Base-by-base conservation (phyloP, 2,329 filamentous ascomycete species). In the Pleurostoma richardsiae region DNA sequence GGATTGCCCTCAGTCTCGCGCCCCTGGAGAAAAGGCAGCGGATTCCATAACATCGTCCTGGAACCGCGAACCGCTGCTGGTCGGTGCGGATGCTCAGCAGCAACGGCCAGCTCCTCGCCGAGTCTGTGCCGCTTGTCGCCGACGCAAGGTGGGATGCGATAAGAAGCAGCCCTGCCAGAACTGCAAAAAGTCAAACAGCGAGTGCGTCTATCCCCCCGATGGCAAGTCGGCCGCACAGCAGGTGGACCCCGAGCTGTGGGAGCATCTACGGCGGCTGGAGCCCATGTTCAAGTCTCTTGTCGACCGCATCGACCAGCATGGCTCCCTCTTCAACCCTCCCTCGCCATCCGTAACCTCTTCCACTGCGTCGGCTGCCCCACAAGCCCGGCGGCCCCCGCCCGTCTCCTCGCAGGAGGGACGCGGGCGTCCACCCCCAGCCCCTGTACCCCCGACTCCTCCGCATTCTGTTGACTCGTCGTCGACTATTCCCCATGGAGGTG, bases 131-230 rank as follows among this genome's bases (percentile, higher is more conserved):
- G 41, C 30, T 6, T 43, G 41, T 28, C 41, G 41, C 4, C 41
- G 41, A 3, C 41, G 41, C 30, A 43, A 43, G 30, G 41, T 43
- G 5, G 41, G 41, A 2, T 43, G 41, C 30, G 41, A 43, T 19
- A 43, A 43, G 41, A 43, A 43, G 30, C 41, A 43, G 30, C 41
- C 30, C 31, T 43, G 41, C 30, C 41, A 43, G 41, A 30, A 43
- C 41, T 43, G 41, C 19, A 43, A 27, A 3, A 43, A 43, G 19
- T 43, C 41, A 2, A 33, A 33, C 41, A 43, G 26, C 19, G 30
- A 43, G 30, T 43, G 41, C 30, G 8, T 36, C 30, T 43, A 43
- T 27, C 41, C 41, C 7, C 30, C 41, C 27, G 41, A 43, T 6
- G n/a, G 38, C 5, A 30, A 43, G 4, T 3, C 10, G 30, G 11